Conservation (phyloP, 2,329 filamentous ascomycete species). For the Tympanopsis confertula region DNA sequence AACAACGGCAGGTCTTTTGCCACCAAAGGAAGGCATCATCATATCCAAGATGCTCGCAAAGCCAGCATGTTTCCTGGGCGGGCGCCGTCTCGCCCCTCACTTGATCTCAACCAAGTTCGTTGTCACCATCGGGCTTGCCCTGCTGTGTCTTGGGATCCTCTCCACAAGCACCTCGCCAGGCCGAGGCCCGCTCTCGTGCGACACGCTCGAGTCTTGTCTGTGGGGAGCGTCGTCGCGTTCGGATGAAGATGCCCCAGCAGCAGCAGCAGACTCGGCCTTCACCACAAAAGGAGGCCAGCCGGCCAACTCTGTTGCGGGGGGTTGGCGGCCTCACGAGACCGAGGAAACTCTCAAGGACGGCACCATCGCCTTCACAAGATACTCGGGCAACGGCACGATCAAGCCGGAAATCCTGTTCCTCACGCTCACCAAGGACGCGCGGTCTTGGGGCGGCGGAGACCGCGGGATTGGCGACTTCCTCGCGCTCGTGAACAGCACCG, state of each 20-base stretch:
- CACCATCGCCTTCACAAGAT: conserved; percentile 10
- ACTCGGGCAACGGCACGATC: conserved; percentile 7
- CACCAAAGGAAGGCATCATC: too few relatives aligned
- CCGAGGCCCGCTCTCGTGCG: conserved; percentile 13
- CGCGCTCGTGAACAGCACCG: conserved; percentile 12
- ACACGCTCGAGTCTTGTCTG: conserved; percentile 12
- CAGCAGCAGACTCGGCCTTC: too few relatives aligned
- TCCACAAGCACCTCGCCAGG: conserved; percentile 13
- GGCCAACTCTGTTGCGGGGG: conserved; percentile 9
- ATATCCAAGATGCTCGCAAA: too few relatives aligned
- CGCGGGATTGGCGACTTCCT: conserved; percentile 16
- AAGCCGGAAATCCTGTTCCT: conserved; percentile 11
- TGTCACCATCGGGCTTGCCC: too few relatives aligned
- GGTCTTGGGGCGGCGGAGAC: conserved; percentile 13
- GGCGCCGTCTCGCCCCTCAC: too few relatives aligned
- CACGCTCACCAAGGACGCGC: conserved; percentile 12
- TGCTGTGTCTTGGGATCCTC: too few relatives aligned
- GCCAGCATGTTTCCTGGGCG: too few relatives aligned
- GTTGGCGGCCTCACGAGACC: conserved; percentile 6
- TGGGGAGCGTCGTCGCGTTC: conserved; percentile 8
- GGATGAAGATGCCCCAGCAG: too few relatives aligned
- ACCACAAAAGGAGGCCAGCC: too few relatives aligned
- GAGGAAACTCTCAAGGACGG: conserved; percentile 12
- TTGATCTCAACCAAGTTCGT: too few relatives aligned
- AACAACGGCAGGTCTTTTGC: too few relatives aligned